These are phyloP conservation scores for Peronosclerospora sorghi DNA, from an alignment of 352 stramenopile genomes.

Conservation along the genomic window DNA sequence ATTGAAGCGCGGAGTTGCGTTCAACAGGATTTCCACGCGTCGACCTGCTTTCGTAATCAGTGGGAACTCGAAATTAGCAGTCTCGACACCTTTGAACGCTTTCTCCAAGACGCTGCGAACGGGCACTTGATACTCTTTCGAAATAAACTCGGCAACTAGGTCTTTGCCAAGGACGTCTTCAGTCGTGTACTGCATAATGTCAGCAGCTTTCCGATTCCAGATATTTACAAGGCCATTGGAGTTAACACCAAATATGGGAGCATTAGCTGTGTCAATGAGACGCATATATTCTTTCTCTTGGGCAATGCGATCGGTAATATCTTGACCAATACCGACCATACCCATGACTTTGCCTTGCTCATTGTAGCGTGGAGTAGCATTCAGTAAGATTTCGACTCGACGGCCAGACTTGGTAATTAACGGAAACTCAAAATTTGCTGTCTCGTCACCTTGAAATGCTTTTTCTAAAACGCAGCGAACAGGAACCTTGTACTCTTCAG, in stretches of 20 bases:
- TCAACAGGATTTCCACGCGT: conserved; percentile 39
- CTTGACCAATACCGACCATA: conserved; percentile 45
- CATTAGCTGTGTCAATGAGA: conserved; percentile 61
- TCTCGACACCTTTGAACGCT: conserved; percentile 41
- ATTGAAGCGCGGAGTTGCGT: conserved; percentile 57
- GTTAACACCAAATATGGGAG: conserved; percentile 61
- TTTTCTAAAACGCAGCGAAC: conserved; percentile 24
- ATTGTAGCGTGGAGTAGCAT: conserved; percentile 39
- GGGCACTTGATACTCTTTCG: conserved; percentile 16
- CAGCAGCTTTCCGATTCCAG: conserved; percentile 71
- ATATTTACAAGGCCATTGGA: conserved; percentile 42
- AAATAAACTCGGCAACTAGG: conserved; percentile 51
- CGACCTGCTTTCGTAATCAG: conserved; percentile 37
- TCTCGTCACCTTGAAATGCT: conserved; percentile 42
- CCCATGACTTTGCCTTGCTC: conserved; percentile 41
- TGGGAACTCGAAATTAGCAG: conserved; percentile 76
- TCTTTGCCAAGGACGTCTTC: conserved; percentile 67
- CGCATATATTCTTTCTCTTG: conserved; percentile 55
- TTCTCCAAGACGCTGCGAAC: conserved; percentile 28
- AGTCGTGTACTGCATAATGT: conserved; percentile 66
- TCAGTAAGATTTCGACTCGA: conserved; percentile 39
- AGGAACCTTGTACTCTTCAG: conserved; percentile 19
- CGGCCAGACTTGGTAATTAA: conserved; percentile 37
- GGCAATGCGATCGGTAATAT: conserved; percentile 48
- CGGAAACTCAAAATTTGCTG: conserved; percentile 45